phyloP scores from a whole-genome alignment of 495 filamentous ascomycete genomes.

The Astrothelium macrocarpum region DNA sequence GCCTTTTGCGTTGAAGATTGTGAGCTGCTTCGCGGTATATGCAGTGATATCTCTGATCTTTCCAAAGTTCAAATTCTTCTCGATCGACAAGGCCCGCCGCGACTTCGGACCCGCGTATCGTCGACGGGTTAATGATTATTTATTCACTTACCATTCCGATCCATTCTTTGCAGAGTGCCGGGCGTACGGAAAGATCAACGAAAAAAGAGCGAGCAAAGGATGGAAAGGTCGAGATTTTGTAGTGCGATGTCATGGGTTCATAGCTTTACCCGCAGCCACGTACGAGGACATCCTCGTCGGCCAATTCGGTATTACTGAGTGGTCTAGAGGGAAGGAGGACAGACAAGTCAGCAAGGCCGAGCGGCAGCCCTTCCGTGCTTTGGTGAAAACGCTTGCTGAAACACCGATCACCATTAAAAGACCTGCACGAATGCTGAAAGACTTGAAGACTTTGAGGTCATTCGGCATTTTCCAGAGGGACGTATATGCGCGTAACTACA shows the following conservation, averaged over 20 bases:
- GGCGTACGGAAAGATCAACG: neutral
- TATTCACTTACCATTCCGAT: constrained; percentile 1
- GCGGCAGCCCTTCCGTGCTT: neutral
- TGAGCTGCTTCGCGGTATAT: neutral
- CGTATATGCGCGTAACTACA: neutral
- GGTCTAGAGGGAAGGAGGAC: neutral
- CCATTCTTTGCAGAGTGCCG: constrained; percentile 3
- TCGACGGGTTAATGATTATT: neutral
- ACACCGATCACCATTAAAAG: neutral
- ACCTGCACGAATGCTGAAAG: neutral
- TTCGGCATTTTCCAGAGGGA: neutral
- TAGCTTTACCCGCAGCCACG: neutral
- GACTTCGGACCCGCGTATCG: neutral
- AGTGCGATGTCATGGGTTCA: neutral
- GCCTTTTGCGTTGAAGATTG: neutral
- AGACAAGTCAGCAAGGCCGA: neutral
- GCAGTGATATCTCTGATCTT: neutral
- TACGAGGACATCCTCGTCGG: constrained; percentile 1
- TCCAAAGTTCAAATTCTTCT: neutral
- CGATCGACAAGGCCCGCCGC: neutral
- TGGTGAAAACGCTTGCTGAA: constrained; percentile 1
- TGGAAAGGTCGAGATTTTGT: neutral
- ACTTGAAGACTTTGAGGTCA: neutral
- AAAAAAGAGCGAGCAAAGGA: neutral
- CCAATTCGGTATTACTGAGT: neutral